A percentile compares a stretch with the other conserved stretches of the same genome.
phyloP scores from a whole-genome alignment of 2,329 filamentous ascomycete species.

The Epichloe aotearoae region DNA sequence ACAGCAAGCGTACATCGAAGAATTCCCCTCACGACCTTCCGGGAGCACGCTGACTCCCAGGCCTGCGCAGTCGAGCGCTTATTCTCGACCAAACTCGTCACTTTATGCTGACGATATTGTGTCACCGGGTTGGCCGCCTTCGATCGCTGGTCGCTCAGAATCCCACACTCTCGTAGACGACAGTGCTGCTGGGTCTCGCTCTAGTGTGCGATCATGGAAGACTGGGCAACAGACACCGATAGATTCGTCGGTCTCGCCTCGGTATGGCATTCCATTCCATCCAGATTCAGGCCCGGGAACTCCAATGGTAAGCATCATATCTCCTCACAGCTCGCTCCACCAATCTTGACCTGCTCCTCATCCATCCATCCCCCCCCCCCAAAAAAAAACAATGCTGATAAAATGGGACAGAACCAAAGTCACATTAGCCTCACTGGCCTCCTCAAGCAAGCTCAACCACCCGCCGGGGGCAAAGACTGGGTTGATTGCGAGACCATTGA shows the following conservation, averaged over 20 bases:
- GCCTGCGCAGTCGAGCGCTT: background rate
- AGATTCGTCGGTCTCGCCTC: conserved; percentile 5
- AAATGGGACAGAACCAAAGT: conserved; percentile 25
- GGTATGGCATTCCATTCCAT: conserved; percentile 6
- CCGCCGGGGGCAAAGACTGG: conserved; percentile 20
- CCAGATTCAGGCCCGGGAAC: conserved; percentile 7
- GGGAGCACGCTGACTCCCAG: conserved; percentile 2
- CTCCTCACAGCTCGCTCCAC: background rate
- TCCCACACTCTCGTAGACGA: conserved; percentile 18
- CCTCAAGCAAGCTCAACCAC: conserved; percentile 19
- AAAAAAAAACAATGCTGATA: conserved; percentile 1
- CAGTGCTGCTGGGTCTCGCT: conserved; percentile 13
- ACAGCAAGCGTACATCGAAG: conserved; percentile 13
- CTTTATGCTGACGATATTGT: conserved; percentile 4
- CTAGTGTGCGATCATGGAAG: conserved; percentile 13
- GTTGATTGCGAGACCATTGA: conserved; percentile 21
- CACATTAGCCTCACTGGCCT: conserved; percentile 27
- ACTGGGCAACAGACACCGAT: conserved; percentile 9
- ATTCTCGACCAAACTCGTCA: conserved; percentile 2
- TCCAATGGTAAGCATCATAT: conserved; percentile 7
- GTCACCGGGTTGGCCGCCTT: conserved; percentile 9
- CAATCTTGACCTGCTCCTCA: background rate
- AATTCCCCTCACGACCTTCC: background rate
- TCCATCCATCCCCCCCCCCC: background rate
- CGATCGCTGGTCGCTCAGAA: conserved; percentile 12